phyloP scores from a whole-genome alignment of 192 early-diverging fungal species.

The Coemansia sp. region DNA sequence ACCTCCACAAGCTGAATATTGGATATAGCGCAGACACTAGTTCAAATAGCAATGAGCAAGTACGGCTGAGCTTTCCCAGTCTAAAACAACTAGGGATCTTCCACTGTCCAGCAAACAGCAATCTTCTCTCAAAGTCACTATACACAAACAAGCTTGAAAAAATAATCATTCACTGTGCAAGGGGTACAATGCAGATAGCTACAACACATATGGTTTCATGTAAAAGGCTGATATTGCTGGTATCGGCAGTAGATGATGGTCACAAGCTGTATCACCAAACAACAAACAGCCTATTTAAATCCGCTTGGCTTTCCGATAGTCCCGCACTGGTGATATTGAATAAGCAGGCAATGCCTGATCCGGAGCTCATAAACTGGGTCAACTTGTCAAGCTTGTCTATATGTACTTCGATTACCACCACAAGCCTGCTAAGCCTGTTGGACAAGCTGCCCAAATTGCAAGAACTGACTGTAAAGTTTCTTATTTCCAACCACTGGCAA shows the following conservation, averaged over 20 bases:
- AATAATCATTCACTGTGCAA: neutral
- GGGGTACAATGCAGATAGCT: neutral
- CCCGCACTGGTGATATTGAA: constrained; percentile 3
- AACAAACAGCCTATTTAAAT: constrained; percentile 4
- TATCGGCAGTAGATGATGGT: neutral
- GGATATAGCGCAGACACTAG: neutral
- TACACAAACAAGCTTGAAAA: constrained; percentile 8
- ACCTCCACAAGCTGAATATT: constrained; percentile 8
- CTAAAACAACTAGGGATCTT: constrained; percentile 2
- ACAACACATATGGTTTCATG: neutral
- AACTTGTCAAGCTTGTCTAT: constrained; percentile 2
- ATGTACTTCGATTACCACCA: constrained; percentile 2
- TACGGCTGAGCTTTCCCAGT: neutral
- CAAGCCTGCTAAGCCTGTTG: neutral
- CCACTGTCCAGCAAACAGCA: constrained; percentile 7
- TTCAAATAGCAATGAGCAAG: neutral
- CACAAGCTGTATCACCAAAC: constrained; percentile 1
- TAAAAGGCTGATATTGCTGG: neutral
- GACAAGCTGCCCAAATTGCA: constrained; percentile 5
- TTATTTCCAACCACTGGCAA: constrained; percentile 12
- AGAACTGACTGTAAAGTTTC: constrained; percentile 2
- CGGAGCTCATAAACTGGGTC: constrained; percentile 4
- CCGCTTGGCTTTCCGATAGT: neutral
- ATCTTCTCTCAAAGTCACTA: constrained; percentile 1
- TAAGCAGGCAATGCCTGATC: constrained; percentile 8